These are phyloP conservation scores for Xylaria acuta DNA, from an alignment of 495 filamentous ascomycete species.

Conservation along the genomic window DNA sequence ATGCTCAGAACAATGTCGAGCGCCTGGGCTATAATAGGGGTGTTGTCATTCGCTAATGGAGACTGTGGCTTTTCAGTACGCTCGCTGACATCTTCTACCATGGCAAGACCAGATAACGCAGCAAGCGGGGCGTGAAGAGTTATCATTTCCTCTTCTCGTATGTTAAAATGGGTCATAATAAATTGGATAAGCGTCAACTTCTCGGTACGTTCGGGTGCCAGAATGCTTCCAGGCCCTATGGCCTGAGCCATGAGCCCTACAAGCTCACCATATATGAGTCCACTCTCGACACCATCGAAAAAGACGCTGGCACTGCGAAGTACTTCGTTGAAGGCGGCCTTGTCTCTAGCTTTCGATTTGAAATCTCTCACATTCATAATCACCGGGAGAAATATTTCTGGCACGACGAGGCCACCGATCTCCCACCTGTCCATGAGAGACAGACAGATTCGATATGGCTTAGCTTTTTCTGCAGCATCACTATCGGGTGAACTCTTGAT, in stretches of 20 bases:
- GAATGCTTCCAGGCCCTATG: conserved; percentile 54
- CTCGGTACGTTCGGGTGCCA: conserved; percentile 52
- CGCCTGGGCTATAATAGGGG: conserved; percentile 44
- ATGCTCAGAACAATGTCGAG: conserved; percentile 62
- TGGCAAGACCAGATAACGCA: conserved; percentile 70
- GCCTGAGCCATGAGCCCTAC: conserved; percentile 63
- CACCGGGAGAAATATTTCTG: conserved; percentile 86
- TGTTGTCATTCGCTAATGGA: conserved; percentile 1
- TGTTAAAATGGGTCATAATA: conserved; percentile 86
- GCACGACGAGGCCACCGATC: conserved; percentile 86
- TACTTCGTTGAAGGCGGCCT: conserved; percentile 81
- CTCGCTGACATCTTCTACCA: conserved; percentile 55
- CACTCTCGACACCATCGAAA: conserved; percentile 95
- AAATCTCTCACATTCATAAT: conserved; percentile 78
- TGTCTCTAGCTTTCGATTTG: conserved; percentile 61
- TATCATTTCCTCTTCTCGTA: conserved; percentile 96
- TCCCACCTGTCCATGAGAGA: conserved; percentile 99
- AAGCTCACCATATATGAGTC: conserved; percentile 88
- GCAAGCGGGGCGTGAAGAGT: conserved; percentile 81
- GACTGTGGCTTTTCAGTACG: conserved; percentile 30
- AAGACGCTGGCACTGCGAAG: conserved; percentile 91
- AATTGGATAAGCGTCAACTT: conserved; percentile 80
- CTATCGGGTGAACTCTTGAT: conserved; percentile 60
- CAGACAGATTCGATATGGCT: conserved; percentile 87
- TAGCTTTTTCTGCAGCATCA: conserved; percentile 73